Conservation (phyloP, 805 yeast species). For the Starmerella kuoi region DNA sequence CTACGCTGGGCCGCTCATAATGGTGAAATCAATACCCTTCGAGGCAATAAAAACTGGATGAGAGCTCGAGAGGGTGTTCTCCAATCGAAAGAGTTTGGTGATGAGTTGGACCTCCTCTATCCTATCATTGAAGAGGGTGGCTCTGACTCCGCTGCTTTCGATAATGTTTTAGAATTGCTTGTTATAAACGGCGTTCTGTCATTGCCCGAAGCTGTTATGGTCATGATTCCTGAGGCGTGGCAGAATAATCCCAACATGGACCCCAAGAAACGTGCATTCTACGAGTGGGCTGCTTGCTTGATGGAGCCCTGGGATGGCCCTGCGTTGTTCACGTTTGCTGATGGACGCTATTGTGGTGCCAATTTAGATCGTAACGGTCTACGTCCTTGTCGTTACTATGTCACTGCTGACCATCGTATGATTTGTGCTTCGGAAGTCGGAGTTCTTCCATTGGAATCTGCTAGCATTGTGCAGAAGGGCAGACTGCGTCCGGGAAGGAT, state of each 20-base stretch:
- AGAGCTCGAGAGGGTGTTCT: slow-evolving; percentile 95
- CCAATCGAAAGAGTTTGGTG: slow-evolving; percentile 78
- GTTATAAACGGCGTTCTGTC: slow-evolving; percentile 85
- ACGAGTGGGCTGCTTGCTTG: slow-evolving; percentile 97
- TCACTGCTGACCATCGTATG: slow-evolving; percentile 87
- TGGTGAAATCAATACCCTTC: slow-evolving; percentile 93
- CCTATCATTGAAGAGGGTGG: slow-evolving; percentile 98
- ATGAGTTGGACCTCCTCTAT: slow-evolving; percentile 76
- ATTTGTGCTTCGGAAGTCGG: slow-evolving; percentile 98
- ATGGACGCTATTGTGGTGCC: slow-evolving; percentile 97
- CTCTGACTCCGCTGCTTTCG: slow-evolving; percentile 95
- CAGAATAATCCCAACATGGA: slow-evolving; percentile 79
- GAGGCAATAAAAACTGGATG: slow-evolving; percentile 99
- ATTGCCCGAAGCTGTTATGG: slow-evolving; percentile 93
- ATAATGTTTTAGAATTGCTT: slow-evolving; percentile 83
- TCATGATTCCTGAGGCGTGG: slow-evolving; percentile 97
- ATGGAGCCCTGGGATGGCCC: slow-evolving; percentile 99
- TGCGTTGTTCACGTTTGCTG: slow-evolving; percentile 90
- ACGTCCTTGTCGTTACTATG: slow-evolving; percentile 95
- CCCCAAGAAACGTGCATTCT: slow-evolving; percentile 83
- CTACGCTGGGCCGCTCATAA: slow-evolving; percentile 95
- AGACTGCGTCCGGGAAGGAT: slow-evolving; percentile 92
- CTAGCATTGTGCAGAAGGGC: slow-evolving; percentile 75
- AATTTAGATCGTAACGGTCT: slow-evolving; percentile 93
- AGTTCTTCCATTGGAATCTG: slow-evolving; percentile 80